These are phyloP conservation scores for Saccharomycopsis sp. DNA, from an alignment of 805 yeast genomes.

Conservation along the genomic window DNA sequence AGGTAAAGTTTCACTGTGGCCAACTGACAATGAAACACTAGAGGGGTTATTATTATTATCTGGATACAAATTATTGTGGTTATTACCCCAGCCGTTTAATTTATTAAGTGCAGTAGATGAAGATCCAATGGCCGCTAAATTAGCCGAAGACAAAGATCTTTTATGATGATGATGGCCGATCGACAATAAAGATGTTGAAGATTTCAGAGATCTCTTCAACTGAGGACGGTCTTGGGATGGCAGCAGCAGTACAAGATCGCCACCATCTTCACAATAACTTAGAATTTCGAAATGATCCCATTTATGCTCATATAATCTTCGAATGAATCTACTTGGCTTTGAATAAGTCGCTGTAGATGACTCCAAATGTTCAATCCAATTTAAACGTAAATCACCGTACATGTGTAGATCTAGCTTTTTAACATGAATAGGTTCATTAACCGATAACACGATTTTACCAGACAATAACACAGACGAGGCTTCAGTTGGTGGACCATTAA, in stretches of 20 bases:
- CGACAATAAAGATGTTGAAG: conserved; percentile 12
- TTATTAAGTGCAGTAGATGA: conserved; percentile 3
- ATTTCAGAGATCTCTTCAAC: conserved; percentile 6
- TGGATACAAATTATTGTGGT: conserved; percentile 6
- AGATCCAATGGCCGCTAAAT: neutral
- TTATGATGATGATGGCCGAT: conserved; percentile 9
- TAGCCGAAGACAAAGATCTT: neutral
- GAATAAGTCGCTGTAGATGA: conserved; percentile 36
- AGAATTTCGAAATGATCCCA: conserved; percentile 68
- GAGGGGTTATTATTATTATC: too few relatives aligned
- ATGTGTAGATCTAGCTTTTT: conserved; percentile 58
- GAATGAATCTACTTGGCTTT: conserved; percentile 48
- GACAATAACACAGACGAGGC: conserved; percentile 70
- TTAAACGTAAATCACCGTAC: conserved; percentile 58
- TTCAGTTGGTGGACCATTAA: conserved; percentile 71
- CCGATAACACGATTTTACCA: conserved; percentile 73
- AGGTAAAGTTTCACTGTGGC: conserved; percentile 28
- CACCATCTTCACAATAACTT: conserved; percentile 27
- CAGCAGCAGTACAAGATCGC: neutral
- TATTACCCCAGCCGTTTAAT: neutral
- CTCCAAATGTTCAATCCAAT: conserved; percentile 51
- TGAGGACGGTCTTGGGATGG: neutral
- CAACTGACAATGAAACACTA: neutral
- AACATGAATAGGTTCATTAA: conserved; percentile 66
- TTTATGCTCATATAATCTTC: conserved; percentile 61